A percentile compares a stretch with the other conserved stretches of the same genome.
These are phyloP conservation scores for Cruciata laevipes DNA, from an alignment of 257 asterid genomes.

Conservation along the genomic window DNA sequence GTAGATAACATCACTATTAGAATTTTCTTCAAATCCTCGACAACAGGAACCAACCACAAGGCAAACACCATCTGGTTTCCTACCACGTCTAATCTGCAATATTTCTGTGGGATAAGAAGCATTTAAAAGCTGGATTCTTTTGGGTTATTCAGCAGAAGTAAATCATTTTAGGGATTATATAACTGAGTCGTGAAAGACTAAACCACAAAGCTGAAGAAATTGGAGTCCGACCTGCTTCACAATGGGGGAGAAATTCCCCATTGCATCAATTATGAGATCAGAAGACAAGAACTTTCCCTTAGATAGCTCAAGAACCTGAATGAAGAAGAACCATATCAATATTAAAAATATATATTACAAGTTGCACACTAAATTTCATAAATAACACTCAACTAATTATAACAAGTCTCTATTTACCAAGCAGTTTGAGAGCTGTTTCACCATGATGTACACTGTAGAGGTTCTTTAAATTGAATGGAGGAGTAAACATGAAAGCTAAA, in stretches of 20 bases:
- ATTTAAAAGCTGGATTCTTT: slow-evolving; percentile 10
- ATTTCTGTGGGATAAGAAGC: slow-evolving; percentile 23
- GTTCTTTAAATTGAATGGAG: not conserved
- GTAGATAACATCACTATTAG: slow-evolving; percentile 72
- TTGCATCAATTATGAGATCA: slow-evolving; percentile 80
- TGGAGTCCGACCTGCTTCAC: slow-evolving; percentile 70
- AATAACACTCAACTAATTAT: not conserved
- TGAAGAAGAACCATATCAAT: slow-evolving; percentile 2
- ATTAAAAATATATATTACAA: not conserved
- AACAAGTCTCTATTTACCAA: not conserved
- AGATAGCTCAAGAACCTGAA: slow-evolving; percentile 58
- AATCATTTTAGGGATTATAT: not conserved
- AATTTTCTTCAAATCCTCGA: slow-evolving; percentile 68
- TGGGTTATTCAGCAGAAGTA: not conserved
- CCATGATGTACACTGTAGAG: not conserved
- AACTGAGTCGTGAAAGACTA: not conserved
- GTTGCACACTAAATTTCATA: not conserved
- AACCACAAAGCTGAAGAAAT: not conserved
- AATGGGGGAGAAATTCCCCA: slow-evolving; percentile 97
- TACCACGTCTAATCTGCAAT: slow-evolving; percentile 75
- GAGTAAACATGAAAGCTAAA: not conserved
- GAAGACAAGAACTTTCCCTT: slow-evolving; percentile 71
- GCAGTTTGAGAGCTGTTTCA: not conserved
- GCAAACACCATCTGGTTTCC: slow-evolving; percentile 93
- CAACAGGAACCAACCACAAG: slow-evolving; percentile 95